phyloP scores from a whole-genome alignment of 2,329 filamentous ascomycete species.

The Exophiala calicioides region DNA sequence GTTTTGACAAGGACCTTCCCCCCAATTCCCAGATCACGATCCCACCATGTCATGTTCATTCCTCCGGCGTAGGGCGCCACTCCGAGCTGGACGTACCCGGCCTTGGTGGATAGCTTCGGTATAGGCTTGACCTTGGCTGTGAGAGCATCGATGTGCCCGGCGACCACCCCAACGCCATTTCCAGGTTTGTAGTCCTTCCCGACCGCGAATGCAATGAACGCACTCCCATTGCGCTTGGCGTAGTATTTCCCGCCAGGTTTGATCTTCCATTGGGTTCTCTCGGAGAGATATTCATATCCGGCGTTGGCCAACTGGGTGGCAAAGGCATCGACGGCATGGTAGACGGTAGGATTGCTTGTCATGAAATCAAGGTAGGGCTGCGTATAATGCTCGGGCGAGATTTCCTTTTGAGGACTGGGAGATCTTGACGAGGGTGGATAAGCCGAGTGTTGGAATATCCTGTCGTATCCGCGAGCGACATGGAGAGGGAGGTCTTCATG shows the following conservation, averaged over 20 bases:
- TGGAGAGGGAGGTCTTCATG: constrained; percentile 29
- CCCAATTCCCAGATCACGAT: constrained; percentile 87
- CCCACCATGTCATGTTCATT: constrained; percentile 92
- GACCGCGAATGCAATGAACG: constrained; percentile 80
- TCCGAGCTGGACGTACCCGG: constrained; percentile 84
- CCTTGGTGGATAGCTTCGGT: constrained; percentile 77
- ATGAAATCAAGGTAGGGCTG: constrained; percentile 86
- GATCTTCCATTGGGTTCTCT: constrained; percentile 80
- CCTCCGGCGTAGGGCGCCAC: constrained; percentile 91
- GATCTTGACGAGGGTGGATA: constrained; percentile 15
- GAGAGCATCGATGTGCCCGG: constrained; percentile 88
- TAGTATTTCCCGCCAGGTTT: constrained; percentile 85
- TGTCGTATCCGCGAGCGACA: constrained; percentile 30
- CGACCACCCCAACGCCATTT: constrained; percentile 84
- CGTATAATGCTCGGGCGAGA: constrained; percentile 64
- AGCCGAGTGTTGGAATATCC: constrained; percentile 20
- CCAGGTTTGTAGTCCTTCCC: constrained; percentile 79
- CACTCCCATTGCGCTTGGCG: constrained; percentile 79
- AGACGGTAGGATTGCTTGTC: constrained; percentile 86
- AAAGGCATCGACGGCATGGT: constrained; percentile 83
- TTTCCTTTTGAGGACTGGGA: constrained; percentile 21
- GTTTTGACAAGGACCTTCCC: constrained; percentile 80
- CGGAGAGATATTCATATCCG: constrained; percentile 74
- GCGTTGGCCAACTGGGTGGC: constrained; percentile 68
- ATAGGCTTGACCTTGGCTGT: constrained; percentile 91